These are phyloP conservation scores for Aspergillus ochraceus DNA, from an alignment of 2,329 filamentous ascomycete species.

Conservation along the genomic window DNA sequence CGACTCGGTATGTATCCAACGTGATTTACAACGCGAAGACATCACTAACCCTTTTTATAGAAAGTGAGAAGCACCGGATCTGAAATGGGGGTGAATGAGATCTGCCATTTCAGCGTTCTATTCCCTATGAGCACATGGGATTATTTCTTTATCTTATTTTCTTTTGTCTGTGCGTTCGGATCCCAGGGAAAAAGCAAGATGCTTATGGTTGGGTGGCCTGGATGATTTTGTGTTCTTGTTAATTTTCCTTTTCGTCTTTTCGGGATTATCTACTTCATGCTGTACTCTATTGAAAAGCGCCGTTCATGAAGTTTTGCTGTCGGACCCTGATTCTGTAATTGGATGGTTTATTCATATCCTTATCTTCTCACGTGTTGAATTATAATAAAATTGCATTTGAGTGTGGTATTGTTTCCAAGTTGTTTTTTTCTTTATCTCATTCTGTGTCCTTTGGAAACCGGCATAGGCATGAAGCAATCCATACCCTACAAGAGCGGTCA, in stretches of 20 bases:
- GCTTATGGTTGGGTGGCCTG: conserved; percentile 19
- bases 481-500: neutral
- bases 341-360: neutral
- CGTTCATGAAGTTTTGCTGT: conserved; percentile 5
- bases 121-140: conserved; percentile 23
- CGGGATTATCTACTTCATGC: conserved; percentile 22
- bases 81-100: conserved; percentile 33
- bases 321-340: neutral
- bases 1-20: conserved; percentile 69
- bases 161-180: conserved; percentile 2
- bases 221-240: conserved; percentile 20
- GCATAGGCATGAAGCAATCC: too few relatives aligned
- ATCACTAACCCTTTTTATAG: conserved; percentile 42
- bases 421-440: too few relatives aligned
- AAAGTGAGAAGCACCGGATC: conserved; percentile 75
- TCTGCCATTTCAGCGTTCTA: conserved; percentile 10
- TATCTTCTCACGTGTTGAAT: neutral
- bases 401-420: too few relatives aligned
- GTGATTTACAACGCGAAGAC: neutral
- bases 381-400: neutral
- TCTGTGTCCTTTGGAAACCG: too few relatives aligned
- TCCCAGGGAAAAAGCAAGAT: conserved; percentile 10
- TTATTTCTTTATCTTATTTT: conserved; percentile 18
- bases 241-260: conserved; percentile 10
- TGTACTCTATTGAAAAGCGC: conserved; percentile 38